A percentile compares a stretch with the other conserved stretches of the same genome.
Evolutionary conservation across 768 basidiomycete genomes (phyloP).

Genomic region (Plicaturopsis crispa): DNA sequence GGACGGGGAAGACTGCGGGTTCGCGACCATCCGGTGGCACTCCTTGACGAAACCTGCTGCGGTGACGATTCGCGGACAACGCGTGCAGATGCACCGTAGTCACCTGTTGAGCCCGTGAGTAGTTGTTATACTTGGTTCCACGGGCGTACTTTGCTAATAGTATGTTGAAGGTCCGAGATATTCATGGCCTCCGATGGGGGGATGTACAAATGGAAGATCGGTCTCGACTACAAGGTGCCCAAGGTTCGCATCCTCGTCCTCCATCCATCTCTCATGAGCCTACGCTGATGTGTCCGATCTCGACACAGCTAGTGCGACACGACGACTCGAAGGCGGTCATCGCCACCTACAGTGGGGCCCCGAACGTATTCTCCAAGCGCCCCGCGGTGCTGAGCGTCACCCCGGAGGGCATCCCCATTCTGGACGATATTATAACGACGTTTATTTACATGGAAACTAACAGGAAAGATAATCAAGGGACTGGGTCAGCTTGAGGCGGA

Average conservation of each 20-base stretch:
- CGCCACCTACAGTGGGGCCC: slow-evolving; percentile 1
- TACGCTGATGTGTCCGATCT: not conserved
- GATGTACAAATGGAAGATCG: slow-evolving; percentile 9
- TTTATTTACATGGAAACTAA: slow-evolving; percentile 26
- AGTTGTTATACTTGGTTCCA: not conserved
- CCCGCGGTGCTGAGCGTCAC: slow-evolving; percentile 17
- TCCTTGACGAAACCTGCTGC: not conserved
- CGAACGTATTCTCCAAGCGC: slow-evolving; percentile 5
- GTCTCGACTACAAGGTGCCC: no score
- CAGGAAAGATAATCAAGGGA: not conserved
- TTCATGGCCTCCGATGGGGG: slow-evolving; percentile 10
- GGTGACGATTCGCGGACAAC: not conserved
- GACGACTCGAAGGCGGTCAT: slow-evolving; percentile 1
- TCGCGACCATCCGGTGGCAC: not conserved
- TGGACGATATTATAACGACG: slow-evolving; percentile 28
- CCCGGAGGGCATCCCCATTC: slow-evolving; percentile 19
- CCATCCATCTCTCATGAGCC: not conserved
- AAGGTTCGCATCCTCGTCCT: not conserved
- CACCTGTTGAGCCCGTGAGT: not conserved
- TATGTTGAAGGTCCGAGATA: not conserved
- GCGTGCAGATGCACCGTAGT: not conserved
- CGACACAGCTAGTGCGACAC: not conserved
- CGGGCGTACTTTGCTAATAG: not conserved
- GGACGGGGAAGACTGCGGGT: not conserved
- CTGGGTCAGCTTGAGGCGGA: no score